Evolutionary conservation across 176 grass and related monocot genomes (phyloP), one percentile per base, ranked within the genome.

Genomic region (Phoenix dactylifera): DNA sequence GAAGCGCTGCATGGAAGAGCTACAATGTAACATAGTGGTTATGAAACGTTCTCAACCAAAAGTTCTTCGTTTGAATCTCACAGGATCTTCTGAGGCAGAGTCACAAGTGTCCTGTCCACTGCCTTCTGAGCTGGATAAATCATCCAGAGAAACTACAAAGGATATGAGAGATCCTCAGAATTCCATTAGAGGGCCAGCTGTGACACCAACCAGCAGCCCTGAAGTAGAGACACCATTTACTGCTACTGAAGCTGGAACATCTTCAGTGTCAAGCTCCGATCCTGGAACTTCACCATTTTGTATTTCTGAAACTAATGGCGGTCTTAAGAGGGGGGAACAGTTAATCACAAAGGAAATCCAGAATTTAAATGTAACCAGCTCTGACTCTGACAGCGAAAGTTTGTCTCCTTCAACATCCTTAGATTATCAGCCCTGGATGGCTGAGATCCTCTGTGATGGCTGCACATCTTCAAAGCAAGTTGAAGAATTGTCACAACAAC

Each of bases 31-130:
- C 65, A 98, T 98, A 51, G 94, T 93, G 49, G 84, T 89, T 50
- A 98, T 98, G 94, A 98, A 98, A 77, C 84, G 79, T 18, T 89
- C 85, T 22, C 88, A 93, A 68, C 88, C 94, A 26, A 93, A 98
- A 83, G 94, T 98, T 80, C 76, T 98, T 57, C 81, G 94, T n/a
- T 65, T 98, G 71, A 98, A 98, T 83, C 79, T 98, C 32, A 62
- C 89, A 39, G 85, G 88, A 64, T 98, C 94, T 76, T 76, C 79
- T 22, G 94, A 93, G 39, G 91, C 88, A 77, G 79, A 75, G 57
- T 30, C 79, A n/a, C 81, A 81, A 70, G 23, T 51, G 55, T 51
- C 61, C 26, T 62, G 62, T 67, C 52, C 76, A 72, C 51, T 68
- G 57, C 53, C 70, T 57, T 56, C 70, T 28, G 79, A 62, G 26